Evolutionary conservation across 176 grass and related monocot genomes (phyloP).

Genomic region (Cenchrus americanus): DNA sequence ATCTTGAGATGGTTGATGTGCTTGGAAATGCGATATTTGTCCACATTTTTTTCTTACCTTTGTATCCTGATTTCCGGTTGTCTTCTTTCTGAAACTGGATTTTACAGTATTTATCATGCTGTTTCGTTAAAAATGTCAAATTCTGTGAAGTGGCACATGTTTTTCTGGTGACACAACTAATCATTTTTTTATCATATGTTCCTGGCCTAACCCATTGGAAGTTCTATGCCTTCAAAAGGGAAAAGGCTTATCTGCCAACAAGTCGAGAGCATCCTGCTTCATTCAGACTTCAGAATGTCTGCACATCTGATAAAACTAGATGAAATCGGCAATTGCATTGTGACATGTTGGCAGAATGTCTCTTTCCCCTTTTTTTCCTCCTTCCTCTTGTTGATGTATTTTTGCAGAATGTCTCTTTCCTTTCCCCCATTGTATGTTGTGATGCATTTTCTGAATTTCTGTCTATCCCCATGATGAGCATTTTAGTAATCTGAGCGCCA

Average conservation of each 20-base stretch:
- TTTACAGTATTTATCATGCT: no score
- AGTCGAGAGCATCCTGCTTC: neutral
- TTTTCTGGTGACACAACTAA: neutral
- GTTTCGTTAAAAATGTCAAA: neutral
- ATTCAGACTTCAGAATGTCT: neutral
- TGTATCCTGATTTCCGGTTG: neutral
- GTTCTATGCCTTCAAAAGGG: neutral
- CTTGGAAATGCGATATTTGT: no score
- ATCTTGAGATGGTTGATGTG: no score
- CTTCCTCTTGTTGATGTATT: neutral
- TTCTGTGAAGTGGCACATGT: neutral
- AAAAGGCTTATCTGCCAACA: neutral
- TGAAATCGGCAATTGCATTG: neutral
- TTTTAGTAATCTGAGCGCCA: slow-evolving; percentile 65
- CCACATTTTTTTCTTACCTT: no score
- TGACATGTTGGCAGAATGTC: neutral
- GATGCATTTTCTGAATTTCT: neutral
- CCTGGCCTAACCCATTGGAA: neutral
- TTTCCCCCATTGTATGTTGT: no score
- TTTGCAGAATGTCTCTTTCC: no score
- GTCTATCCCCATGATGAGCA: slow-evolving; percentile 51
- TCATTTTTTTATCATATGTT: neutral
- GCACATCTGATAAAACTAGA: neutral
- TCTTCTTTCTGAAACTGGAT: neutral
- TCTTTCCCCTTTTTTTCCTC: neutral